These are phyloP conservation scores for Singerocomus rubriflavus DNA, from an alignment of 1,284 basidiomycete genomes.

Conservation along the genomic window DNA sequence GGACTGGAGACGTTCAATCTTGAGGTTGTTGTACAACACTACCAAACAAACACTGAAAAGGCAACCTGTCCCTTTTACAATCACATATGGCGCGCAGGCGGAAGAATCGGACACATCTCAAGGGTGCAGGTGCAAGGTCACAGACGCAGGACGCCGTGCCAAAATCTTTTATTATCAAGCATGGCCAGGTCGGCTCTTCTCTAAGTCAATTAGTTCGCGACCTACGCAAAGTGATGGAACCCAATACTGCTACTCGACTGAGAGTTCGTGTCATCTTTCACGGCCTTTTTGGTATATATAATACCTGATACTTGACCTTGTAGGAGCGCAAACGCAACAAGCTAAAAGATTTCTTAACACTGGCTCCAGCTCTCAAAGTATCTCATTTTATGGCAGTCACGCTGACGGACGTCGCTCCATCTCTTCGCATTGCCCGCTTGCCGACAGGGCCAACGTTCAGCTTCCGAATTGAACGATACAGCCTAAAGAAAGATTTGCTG, in stretches of 20 bases:
- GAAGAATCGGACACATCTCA: conserved; percentile 87
- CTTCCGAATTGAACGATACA: conserved; percentile 92
- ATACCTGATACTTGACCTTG: neutral
- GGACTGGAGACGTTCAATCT: no score
- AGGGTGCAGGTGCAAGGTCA: conserved; percentile 44
- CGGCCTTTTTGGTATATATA: neutral
- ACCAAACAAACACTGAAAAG: conserved; percentile 26
- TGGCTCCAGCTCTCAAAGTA: conserved; percentile 90
- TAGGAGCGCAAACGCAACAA: conserved; percentile 93
- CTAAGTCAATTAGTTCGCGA: conserved; percentile 88
- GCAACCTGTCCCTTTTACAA: conserved; percentile 15
- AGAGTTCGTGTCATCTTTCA: conserved; percentile 50
- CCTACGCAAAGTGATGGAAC: conserved; percentile 95
- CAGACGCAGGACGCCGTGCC: conserved; percentile 45
- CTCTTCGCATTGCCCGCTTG: conserved; percentile 85
- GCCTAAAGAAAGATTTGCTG: conserved; percentile 81
- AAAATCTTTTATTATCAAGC: conserved; percentile 90
- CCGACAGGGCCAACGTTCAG: conserved; percentile 92
- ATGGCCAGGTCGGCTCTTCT: conserved; percentile 89
- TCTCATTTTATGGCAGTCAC: conserved; percentile 94
- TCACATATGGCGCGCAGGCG: conserved; percentile 59
- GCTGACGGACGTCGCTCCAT: conserved; percentile 81
- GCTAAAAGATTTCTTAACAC: conserved; percentile 90
- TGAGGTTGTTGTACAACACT: conserved; percentile 17
- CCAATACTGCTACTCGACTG: conserved; percentile 91